Evolutionary conservation across 768 basidiomycete genomes (phyloP).

Genomic region (Trametes gibbosa): DNA sequence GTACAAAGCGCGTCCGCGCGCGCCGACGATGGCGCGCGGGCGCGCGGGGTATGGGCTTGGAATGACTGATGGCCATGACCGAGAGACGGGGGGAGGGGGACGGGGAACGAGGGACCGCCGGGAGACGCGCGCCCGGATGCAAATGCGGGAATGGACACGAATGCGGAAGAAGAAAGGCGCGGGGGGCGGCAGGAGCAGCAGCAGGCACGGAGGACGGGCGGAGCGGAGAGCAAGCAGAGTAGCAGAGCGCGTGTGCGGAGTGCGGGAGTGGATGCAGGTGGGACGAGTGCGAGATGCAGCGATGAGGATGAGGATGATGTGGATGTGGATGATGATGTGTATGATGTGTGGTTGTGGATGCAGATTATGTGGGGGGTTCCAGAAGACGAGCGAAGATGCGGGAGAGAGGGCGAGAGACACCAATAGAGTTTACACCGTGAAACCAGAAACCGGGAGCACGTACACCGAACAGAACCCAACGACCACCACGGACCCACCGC

Average conservation of each 20-base stretch:
- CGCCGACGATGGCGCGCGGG: neutral
- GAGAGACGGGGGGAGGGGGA: neutral
- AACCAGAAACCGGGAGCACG: neutral
- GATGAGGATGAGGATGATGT: neutral
- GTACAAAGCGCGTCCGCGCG: neutral
- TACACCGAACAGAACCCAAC: neutral
- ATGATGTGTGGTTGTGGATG: neutral
- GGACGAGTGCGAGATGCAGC: neutral
- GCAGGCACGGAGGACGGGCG: neutral
- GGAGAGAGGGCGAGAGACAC: slow-evolving; percentile 7
- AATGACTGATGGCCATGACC: neutral
- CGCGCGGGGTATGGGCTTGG: neutral
- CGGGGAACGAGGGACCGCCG: neutral
- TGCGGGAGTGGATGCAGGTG: neutral
- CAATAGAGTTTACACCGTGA: neutral
- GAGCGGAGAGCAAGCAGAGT: neutral
- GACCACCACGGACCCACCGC: neutral
- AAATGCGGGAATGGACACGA: neutral
- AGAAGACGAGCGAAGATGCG: neutral
- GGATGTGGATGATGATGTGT: neutral
- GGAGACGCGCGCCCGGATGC: neutral
- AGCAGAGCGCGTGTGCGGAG: neutral
- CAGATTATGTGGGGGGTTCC: neutral
- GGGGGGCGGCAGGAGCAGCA: neutral
- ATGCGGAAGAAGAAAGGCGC: neutral